phyloP scores from a whole-genome alignment of 805 yeast species.

The Dipodascopsis tothii region DNA sequence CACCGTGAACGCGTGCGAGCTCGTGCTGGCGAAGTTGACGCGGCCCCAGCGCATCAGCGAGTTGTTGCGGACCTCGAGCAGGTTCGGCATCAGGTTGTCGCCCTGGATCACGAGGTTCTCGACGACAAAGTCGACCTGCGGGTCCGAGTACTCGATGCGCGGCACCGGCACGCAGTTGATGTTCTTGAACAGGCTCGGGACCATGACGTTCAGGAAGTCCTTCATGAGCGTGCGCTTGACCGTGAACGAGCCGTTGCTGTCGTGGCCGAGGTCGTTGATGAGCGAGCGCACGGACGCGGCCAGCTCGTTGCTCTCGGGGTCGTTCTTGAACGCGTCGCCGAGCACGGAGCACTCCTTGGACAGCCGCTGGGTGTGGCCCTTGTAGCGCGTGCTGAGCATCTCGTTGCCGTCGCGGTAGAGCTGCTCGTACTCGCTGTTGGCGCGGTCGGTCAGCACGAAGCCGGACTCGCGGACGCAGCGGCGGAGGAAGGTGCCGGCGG shows the following conservation, averaged over 20 bases:
- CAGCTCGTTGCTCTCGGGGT: constrained; percentile 12
- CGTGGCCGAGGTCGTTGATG: constrained; percentile 11
- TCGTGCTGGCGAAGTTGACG: background rate
- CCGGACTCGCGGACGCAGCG: constrained; percentile 15
- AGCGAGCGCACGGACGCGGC: constrained; percentile 6
- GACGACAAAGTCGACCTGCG: constrained; percentile 15
- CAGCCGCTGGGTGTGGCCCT: constrained; percentile 10
- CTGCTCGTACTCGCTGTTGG: constrained; percentile 9
- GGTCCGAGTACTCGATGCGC: constrained; percentile 19
- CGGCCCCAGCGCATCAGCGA: constrained; percentile 14
- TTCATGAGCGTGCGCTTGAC: constrained; percentile 8
- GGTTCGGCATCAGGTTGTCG: constrained; percentile 15
- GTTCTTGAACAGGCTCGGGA: constrained; percentile 12
- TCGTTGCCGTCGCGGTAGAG: constrained; percentile 14
- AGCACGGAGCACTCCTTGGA: constrained; percentile 8
- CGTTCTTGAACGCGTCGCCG: constrained; percentile 9
- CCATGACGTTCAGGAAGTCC: constrained; percentile 12
- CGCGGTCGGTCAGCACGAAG: constrained; percentile 9
- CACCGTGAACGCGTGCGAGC: constrained; percentile 7
- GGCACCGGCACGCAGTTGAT: constrained; percentile 19
- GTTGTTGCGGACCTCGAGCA: constrained; percentile 16
- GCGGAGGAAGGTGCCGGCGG: constrained; percentile 10
- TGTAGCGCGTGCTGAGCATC: constrained; percentile 8
- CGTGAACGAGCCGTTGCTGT: constrained; percentile 4
- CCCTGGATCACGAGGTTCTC: constrained; percentile 20